Evolutionary conservation across 2,329 filamentous ascomycete species (phyloP), one percentile per base, ranked within the genome.

Genomic region (Exophiala sp.): DNA sequence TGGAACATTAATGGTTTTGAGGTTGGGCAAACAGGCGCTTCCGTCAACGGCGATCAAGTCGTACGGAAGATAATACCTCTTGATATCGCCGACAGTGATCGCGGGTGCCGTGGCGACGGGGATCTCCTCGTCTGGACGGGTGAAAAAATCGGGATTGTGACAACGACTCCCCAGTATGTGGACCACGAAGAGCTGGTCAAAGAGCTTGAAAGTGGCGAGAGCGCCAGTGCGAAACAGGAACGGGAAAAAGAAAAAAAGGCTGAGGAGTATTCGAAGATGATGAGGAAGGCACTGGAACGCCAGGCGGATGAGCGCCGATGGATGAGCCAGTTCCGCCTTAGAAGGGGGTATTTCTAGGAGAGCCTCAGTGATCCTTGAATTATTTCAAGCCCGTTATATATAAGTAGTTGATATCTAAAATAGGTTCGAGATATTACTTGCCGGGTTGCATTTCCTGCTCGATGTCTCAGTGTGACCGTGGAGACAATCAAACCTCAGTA

Each of bases 101-200:
- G 71, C 21, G 72, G 73, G 40, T 71, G 73, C 39, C 44, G 87
- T 83, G 49, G 90, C 94, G 62, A 86, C 94, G 55, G 89, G 87
- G 86, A 92, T 63, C 71, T 96, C 10, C 69, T 95, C 3, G 77
- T 96, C 43, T 96, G 91, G 91, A 96, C 91, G 0, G 91, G 90
- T 14, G 90, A 95, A 54, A 85, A 85, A 59, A 74, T 96, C 43
- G 91, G 90, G 0, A 75, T 94, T 54, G 69, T 72, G 32, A 66
- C 63, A 29, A 63, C 65, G 52, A 66, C 67, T 35, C 62, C 65
- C 10, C 63, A 64, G 24, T 66, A 61, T 33, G 64, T 65, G n/a
- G 68, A 70, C 21, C 63, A 69, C 34, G 65, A 65, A 45, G 67
- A 69, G 42, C 65, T 65, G 36, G 71, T 73, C 43, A 59, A 60